Conservation (phyloP, 176 grass and related monocot genomes). For the Saccharum officinarum region DNA sequence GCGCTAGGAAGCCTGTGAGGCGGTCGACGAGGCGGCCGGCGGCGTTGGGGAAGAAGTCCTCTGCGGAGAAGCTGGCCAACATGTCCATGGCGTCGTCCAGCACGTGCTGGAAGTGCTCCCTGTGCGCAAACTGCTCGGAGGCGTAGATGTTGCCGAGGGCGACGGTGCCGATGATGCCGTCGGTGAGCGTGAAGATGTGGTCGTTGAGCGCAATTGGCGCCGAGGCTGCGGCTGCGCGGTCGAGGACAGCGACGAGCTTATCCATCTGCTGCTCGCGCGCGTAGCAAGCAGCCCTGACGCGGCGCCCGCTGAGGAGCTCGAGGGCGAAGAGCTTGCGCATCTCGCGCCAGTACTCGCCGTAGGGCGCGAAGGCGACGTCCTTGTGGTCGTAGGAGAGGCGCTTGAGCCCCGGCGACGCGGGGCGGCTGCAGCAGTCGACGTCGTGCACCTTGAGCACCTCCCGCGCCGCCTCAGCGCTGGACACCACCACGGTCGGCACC, state of each 20-base stretch:
- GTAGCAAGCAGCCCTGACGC: slow-evolving; percentile 34
- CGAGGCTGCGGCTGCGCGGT: not conserved
- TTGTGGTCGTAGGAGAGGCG: too few relatives aligned
- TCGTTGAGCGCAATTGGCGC: not conserved
- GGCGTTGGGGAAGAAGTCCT: too few relatives aligned
- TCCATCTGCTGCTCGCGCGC: slow-evolving; percentile 21
- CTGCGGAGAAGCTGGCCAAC: not conserved
- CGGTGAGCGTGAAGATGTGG: not conserved
- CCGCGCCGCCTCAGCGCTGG: too few relatives aligned
- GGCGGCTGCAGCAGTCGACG: too few relatives aligned
- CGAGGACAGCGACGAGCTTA: not conserved
- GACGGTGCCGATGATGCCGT: slow-evolving; percentile 20
- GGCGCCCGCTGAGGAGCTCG: slow-evolving; percentile 36
- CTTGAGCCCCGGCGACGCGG: too few relatives aligned
- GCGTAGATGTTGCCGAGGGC: slow-evolving; percentile 19
- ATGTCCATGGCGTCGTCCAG: slow-evolving; percentile 11
- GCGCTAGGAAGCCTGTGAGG: too few relatives aligned
- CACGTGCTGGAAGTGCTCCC: not conserved
- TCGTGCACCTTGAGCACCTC: too few relatives aligned
- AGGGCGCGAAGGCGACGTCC: slow-evolving; percentile 59
- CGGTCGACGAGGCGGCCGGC: too few relatives aligned
- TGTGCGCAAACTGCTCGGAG: not conserved
- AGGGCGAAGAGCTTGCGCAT: too few relatives aligned
- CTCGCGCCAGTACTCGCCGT: slow-evolving; percentile 57
- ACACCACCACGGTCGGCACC: too few relatives aligned